Evolutionary conservation across 768 basidiomycete genomes (phyloP).

Genomic region (Kockovaella imperatae): DNA sequence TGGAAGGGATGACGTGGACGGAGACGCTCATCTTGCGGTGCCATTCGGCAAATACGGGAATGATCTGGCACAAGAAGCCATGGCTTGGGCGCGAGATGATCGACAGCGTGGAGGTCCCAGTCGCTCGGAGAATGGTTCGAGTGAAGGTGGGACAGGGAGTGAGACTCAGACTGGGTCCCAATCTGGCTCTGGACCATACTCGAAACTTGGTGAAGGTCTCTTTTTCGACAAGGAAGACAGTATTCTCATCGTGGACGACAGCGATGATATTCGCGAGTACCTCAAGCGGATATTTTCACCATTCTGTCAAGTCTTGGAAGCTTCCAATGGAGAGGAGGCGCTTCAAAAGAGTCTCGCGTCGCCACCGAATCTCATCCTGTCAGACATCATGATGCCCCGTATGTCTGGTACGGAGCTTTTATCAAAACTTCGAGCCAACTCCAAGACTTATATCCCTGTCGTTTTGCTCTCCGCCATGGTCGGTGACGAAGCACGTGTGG

Average conservation of each 20-base stretch:
- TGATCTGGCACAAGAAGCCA: conserved; percentile 42
- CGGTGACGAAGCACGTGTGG: conserved; percentile 44
- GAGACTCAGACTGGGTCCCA: conserved; percentile 15
- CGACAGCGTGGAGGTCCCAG: no score
- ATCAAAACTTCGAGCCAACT: conserved; percentile 26
- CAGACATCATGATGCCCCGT: conserved; percentile 46
- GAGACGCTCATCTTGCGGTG: background rate
- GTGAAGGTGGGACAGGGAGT: conserved; percentile 3
- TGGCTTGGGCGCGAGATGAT: conserved; percentile 33
- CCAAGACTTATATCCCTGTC: conserved; percentile 31
- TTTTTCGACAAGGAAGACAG: conserved; percentile 42
- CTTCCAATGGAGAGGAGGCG: conserved; percentile 40
- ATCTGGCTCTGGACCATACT: conserved; percentile 4
- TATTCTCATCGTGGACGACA: conserved; percentile 44
- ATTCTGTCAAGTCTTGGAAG: conserved; percentile 44
- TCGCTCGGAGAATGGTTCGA: conserved; percentile 10
- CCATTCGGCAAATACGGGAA: conserved; percentile 35
- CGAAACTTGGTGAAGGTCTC: conserved; percentile 23
- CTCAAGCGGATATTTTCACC: conserved; percentile 42
- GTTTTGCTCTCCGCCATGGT: conserved; percentile 43
- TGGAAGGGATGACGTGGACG: background rate
- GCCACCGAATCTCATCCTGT: conserved; percentile 43
- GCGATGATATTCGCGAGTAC: conserved; percentile 42
- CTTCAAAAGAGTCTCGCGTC: no score
- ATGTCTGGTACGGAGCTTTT: conserved; percentile 34